These are phyloP conservation scores for Pholiota molesta DNA, from an alignment of 768 basidiomycete species.

Conservation along the genomic window DNA sequence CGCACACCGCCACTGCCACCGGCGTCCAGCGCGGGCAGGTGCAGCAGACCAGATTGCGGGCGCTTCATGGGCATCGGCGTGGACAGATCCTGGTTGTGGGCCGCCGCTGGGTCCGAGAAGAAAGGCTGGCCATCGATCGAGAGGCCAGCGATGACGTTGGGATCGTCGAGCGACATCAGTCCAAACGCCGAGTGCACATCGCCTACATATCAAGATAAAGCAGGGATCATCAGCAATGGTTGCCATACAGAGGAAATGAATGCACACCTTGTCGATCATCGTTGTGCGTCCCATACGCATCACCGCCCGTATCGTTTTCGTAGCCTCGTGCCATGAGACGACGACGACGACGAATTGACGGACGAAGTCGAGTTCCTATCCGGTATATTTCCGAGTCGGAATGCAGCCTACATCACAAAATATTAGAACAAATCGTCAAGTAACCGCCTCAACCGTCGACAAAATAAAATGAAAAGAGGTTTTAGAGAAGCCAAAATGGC, in stretches of 20 bases:
- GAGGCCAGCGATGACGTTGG: constrained; percentile 65
- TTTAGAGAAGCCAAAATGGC: background rate
- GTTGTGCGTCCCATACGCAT: background rate
- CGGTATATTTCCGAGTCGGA: constrained; percentile 13
- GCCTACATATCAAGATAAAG: constrained; percentile 10
- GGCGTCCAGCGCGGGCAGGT: background rate
- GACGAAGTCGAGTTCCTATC: constrained; percentile 23
- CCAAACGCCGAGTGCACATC: constrained; percentile 71
- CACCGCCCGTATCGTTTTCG: background rate
- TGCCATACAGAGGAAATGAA: constrained; percentile 2
- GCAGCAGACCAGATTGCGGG: constrained; percentile 11
- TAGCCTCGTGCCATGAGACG: constrained; percentile 3
- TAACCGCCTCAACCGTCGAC: background rate
- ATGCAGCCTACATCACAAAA: background rate
- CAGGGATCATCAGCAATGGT: background rate
- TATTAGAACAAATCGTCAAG: background rate
- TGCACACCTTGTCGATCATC: constrained; percentile 25
- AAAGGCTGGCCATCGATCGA: constrained; percentile 62
- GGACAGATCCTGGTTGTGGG: constrained; percentile 40
- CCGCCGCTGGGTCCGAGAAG: constrained; percentile 42
- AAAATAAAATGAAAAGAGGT: background rate
- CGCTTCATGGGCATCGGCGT: constrained; percentile 50
- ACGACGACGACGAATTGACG: constrained; percentile 21
- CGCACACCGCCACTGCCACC: background rate
- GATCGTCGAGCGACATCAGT: constrained; percentile 76